Evolutionary conservation across 2,329 filamentous ascomycete species (phyloP), one percentile per base, ranked within the genome.

Genomic region (Aspergillus calidoustus): DNA sequence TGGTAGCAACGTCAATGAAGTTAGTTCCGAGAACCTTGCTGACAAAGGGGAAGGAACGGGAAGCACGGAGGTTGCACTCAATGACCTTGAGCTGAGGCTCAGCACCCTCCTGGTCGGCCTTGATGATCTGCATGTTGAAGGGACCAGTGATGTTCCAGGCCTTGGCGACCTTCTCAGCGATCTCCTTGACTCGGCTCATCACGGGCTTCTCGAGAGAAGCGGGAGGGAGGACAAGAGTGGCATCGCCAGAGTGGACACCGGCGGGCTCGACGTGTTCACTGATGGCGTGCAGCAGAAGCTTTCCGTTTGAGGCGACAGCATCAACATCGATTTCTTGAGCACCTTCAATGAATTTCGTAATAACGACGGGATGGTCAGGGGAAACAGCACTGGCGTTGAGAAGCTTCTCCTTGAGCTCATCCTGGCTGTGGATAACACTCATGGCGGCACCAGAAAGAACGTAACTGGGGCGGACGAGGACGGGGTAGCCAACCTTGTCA

Each of bases 61-160:
- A 98, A 60, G 94, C 95, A 77, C 94, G 94, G 65, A 98, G 88
- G 80, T 98, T 98, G 84, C 94, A 98, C 81, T 98, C 94, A 66
- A 98, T 98, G 73, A 98, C 94, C 85, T 97, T 97, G 68, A 98
- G 87, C 30, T 86, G 84, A 38, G 91, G 87, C 73, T 90, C 86
- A 59, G 89, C 89, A 61, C 91, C 91, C 62, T 91, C 88, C 34
- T 90, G 83, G 13, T 91, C 85, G 41, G 91, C 92, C 83, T 96
- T 96, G 86, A 99, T 98, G 80, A 99, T 96, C 77, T 99, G 95
- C 94, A 99, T 98, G 86, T 99, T 99, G 88, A 98, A 99, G 62
- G 95, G 95, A 59, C 95, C 95, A 22, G 93, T 98, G 78, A 98
- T 98, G 74, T 86, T 93, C 92, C 94, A 97, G 52, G 95, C 95